A percentile compares a stretch with the other conserved stretches of the same genome.
phyloP scores from a whole-genome alignment of 345 rosid genomes.

The Stellera chamaejasme region DNA sequence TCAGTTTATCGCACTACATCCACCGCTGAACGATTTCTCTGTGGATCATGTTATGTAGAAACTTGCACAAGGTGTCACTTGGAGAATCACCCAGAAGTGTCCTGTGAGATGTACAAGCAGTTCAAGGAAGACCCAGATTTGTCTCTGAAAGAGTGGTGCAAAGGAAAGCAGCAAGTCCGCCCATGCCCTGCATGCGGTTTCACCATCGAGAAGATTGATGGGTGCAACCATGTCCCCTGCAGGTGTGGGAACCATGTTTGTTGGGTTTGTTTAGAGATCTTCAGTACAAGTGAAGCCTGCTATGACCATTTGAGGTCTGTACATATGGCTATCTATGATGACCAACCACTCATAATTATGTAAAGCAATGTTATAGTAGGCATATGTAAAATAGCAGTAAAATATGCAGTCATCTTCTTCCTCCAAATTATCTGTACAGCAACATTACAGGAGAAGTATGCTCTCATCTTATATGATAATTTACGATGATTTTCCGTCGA shows the following conservation, averaged over 20 bases:
- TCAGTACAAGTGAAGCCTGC: slow-evolving; percentile 41
- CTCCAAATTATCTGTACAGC: too few relatives aligned
- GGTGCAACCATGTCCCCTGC: slow-evolving; percentile 79
- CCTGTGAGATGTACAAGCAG: slow-evolving; percentile 60
- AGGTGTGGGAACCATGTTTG: slow-evolving; percentile 77
- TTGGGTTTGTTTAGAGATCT: slow-evolving; percentile 66
- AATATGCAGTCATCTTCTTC: too few relatives aligned
- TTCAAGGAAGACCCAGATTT: slow-evolving; percentile 77
- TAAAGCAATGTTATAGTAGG: too few relatives aligned
- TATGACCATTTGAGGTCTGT: slow-evolving; percentile 46
- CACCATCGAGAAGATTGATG: slow-evolving; percentile 74
- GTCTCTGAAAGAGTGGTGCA: slow-evolving; percentile 73
- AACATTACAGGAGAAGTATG: too few relatives aligned
- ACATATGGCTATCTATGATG: slow-evolving; percentile 31
- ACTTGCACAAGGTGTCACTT: slow-evolving; percentile 69
- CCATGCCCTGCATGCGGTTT: slow-evolving; percentile 59
- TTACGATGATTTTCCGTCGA: too few relatives aligned
- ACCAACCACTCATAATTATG: neutral
- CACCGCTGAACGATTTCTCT: slow-evolving; percentile 40
- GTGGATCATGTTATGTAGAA: slow-evolving; percentile 70
- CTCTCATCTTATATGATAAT: too few relatives aligned
- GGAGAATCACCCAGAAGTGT: slow-evolving; percentile 61
- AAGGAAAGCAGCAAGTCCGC: slow-evolving; percentile 64
- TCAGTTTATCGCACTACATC: slow-evolving; percentile 50
- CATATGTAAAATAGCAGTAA: too few relatives aligned